A percentile compares a stretch with the other conserved stretches of the same genome.
These are phyloP conservation scores for Tetrapisispora pingtungensis DNA, from an alignment of 805 yeast genomes.

Conservation along the genomic window DNA sequence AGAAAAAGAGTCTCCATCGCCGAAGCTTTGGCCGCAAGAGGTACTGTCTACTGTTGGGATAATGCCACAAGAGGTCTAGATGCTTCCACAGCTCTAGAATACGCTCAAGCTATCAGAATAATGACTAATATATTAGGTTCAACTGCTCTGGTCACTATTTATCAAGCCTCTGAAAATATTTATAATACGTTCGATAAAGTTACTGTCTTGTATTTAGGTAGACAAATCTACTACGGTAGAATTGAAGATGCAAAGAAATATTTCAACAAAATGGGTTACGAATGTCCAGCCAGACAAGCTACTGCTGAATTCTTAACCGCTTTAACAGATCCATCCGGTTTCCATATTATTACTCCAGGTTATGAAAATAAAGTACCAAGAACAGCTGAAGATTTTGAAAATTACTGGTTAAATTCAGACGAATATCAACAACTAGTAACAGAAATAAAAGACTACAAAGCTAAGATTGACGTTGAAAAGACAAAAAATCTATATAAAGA, in stretches of 20 bases:
- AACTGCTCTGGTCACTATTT: constrained; percentile 50
- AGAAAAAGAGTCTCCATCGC: constrained; percentile 78
- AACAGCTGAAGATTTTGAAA: constrained; percentile 47
- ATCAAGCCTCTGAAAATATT: constrained; percentile 50
- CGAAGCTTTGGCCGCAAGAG: constrained; percentile 57
- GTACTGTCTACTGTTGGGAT: constrained; percentile 54
- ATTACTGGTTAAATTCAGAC: constrained; percentile 35
- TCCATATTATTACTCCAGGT: constrained; percentile 31
- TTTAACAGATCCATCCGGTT: constrained; percentile 47
- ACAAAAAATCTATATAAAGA: constrained; percentile 28
- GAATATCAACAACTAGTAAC: constrained; percentile 30
- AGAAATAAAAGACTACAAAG: constrained; percentile 36
- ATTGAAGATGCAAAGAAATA: constrained; percentile 38
- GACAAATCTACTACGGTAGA: constrained; percentile 49
- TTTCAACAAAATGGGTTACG: constrained; percentile 47
- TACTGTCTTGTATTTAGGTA: constrained; percentile 41
- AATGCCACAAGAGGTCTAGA: constrained; percentile 73
- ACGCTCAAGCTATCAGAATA: constrained; percentile 47
- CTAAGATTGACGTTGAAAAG: constrained; percentile 20
- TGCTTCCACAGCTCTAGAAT: constrained; percentile 60
- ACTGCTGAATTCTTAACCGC: constrained; percentile 57
- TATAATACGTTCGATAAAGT: constrained; percentile 47
- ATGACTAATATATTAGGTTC: constrained; percentile 40
- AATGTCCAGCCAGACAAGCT: constrained; percentile 47
- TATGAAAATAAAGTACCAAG: constrained; percentile 42